Conservation (phyloP, 345 rosid species). For the Syzygium jambos region DNA sequence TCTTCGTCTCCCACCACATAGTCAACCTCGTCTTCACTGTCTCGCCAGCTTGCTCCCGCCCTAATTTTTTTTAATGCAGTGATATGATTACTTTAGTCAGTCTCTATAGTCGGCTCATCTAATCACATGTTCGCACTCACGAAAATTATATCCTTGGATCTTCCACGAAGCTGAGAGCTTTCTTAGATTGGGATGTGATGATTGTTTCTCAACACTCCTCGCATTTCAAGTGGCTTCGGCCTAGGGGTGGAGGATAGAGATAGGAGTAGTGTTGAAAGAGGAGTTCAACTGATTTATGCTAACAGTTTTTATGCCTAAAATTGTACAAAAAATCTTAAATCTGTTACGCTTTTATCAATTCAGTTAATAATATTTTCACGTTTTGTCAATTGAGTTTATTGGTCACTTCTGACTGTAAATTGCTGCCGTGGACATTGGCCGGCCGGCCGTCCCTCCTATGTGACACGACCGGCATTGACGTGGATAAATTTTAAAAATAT, state of each 20-base stretch:
- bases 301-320: no score
- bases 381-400: no score
- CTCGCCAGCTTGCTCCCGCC: background rate
- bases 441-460: no score
- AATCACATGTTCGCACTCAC: no score
- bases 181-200: background rate
- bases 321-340: no score
- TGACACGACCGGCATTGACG: no score
- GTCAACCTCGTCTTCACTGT: background rate
- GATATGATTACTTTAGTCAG: background rate
- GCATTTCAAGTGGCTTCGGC: background rate
- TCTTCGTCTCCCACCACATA: background rate
- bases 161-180: background rate
- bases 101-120: background rate
- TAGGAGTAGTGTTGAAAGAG: background rate
- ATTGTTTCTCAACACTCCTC: background rate
- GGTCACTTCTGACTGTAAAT: no score
- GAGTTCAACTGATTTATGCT: background rate
- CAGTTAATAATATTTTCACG: no score
- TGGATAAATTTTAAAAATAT: no score
- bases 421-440: no score
- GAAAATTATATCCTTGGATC: background rate
- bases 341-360: no score
- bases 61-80: background rate
- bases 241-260: background rate